These are phyloP conservation scores for Sphaerostilbella broomeana DNA, from an alignment of 2,329 filamentous ascomycete species.

Conservation along the genomic window DNA sequence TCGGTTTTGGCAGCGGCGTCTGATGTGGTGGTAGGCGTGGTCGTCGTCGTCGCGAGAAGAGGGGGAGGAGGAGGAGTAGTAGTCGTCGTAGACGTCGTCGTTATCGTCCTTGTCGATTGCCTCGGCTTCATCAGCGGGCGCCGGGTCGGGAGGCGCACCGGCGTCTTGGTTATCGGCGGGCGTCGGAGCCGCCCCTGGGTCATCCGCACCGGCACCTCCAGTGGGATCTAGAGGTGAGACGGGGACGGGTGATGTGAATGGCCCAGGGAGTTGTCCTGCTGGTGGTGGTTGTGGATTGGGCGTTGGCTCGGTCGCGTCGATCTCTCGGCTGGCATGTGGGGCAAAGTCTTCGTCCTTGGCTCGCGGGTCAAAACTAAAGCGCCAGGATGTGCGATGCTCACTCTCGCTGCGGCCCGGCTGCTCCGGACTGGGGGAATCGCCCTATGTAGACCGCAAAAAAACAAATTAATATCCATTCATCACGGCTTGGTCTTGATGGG, in stretches of 20 bases:
- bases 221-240: constrained; percentile 12
- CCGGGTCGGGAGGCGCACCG: background rate
- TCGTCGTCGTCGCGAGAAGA: too few relatives aligned
- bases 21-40: too few relatives aligned
- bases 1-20: too few relatives aligned
- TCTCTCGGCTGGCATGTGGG: constrained; percentile 19
- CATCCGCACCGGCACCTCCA: constrained; percentile 5
- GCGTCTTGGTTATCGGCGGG: too few relatives aligned
- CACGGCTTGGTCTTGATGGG: constrained; percentile 16
- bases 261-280: too few relatives aligned
- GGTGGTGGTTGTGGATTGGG: constrained; percentile 10
- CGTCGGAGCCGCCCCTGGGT: constrained; percentile 8
- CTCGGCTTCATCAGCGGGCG: too few relatives aligned
- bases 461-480: constrained; percentile 31
- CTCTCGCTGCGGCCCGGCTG: constrained; percentile 31
- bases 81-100: too few relatives aligned
- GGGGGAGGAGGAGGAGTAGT: too few relatives aligned
- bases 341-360: constrained; percentile 22
- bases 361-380: constrained; percentile 31
- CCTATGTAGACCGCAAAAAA: constrained; percentile 23
- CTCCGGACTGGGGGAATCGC: constrained; percentile 29
- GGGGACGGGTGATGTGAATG: constrained; percentile 13
- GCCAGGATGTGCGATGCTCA: constrained; percentile 41
- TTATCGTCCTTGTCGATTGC: too few relatives aligned
- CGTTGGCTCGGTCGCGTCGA: constrained; percentile 13